phyloP scores from a whole-genome alignment of 2,329 filamentous ascomycete species.

The Helminthosporium solani region DNA sequence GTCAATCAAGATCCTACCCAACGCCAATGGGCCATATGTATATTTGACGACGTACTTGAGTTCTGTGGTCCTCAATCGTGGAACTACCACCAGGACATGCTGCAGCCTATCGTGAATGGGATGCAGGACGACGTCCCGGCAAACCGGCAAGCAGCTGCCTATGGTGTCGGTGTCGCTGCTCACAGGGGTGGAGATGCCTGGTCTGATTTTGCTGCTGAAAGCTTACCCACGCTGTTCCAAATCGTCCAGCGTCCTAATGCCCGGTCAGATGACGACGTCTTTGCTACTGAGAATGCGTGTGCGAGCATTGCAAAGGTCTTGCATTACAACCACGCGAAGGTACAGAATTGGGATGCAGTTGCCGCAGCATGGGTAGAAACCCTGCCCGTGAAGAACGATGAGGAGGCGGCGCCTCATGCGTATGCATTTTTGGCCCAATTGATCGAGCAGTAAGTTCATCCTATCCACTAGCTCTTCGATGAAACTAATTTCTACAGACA shows the following conservation, averaged over 20 bases:
- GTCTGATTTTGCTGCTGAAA: constrained; percentile 81
- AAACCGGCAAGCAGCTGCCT: constrained; percentile 92
- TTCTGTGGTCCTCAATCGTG: constrained; percentile 91
- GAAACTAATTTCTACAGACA: constrained; percentile 57
- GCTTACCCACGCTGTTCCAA: constrained; percentile 80
- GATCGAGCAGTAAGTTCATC: constrained; percentile 80
- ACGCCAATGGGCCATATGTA: constrained; percentile 97
- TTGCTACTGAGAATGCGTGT: constrained; percentile 95
- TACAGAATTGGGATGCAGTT: constrained; percentile 73
- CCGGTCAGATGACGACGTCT: constrained; percentile 88
- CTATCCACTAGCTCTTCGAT: neutral
- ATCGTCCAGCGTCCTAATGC: constrained; percentile 79
- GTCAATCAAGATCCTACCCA: constrained; percentile 81
- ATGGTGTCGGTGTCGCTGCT: constrained; percentile 92
- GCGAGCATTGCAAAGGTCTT: constrained; percentile 96
- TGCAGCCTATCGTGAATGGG: constrained; percentile 81
- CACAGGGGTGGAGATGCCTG: constrained; percentile 86
- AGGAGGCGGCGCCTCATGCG: constrained; percentile 94
- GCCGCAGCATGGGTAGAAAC: constrained; percentile 87
- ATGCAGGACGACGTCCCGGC: constrained; percentile 84
- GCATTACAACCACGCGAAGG: constrained; percentile 78
- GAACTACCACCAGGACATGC: constrained; percentile 82
- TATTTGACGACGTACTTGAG: constrained; percentile 96
- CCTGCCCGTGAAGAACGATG: constrained; percentile 88
- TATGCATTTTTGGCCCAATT: constrained; percentile 89